These are phyloP conservation scores for Helotiales sp. DNA, from an alignment of 2,329 filamentous ascomycete species.

Conservation along the genomic window DNA sequence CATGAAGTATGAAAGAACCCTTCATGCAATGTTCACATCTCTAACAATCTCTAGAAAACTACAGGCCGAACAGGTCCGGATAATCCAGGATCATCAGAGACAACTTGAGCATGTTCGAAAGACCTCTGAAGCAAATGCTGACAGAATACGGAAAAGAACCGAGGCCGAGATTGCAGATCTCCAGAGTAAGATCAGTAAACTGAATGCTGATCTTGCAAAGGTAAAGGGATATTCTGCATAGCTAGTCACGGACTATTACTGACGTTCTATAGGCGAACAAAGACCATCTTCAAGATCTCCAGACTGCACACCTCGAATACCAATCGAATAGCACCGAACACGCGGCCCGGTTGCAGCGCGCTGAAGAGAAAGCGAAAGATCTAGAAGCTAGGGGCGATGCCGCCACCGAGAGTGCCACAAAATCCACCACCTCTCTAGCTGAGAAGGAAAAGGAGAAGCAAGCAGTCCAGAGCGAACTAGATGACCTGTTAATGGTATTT, in stretches of 20 bases:
- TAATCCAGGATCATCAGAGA: conserved; percentile 46
- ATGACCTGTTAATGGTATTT: conserved; percentile 82
- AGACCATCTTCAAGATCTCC: conserved; percentile 63
- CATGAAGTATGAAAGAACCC: conserved; percentile 51
- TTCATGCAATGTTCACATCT: background rate
- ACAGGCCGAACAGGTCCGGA: conserved; percentile 42
- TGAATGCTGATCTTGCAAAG: conserved; percentile 68
- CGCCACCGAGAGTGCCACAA: conserved; percentile 44
- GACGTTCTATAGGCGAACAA: conserved; percentile 57
- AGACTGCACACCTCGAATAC: conserved; percentile 58
- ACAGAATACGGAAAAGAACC: conserved; percentile 53
- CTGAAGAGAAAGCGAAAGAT: conserved; percentile 53
- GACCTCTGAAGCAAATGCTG: conserved; percentile 53
- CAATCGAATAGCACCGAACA: conserved; percentile 46
- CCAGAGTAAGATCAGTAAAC: conserved; percentile 61
- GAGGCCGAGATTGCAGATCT: conserved; percentile 70
- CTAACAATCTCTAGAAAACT: conserved; percentile 40
- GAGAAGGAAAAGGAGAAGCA: conserved; percentile 67
- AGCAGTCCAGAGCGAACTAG: conserved; percentile 72
- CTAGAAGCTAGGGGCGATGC: conserved; percentile 35
- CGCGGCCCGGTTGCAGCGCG: conserved; percentile 33
- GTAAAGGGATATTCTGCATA: conserved; percentile 43
- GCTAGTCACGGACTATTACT: background rate
- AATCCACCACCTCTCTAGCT: conserved; percentile 35
- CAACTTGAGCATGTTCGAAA: conserved; percentile 55